Percentiles rank a stretch among this genome's conserved stretches.
Evolutionary conservation across 352 stramenopile species (phyloP).

Genomic region (Globisporangium radiosum): DNA sequence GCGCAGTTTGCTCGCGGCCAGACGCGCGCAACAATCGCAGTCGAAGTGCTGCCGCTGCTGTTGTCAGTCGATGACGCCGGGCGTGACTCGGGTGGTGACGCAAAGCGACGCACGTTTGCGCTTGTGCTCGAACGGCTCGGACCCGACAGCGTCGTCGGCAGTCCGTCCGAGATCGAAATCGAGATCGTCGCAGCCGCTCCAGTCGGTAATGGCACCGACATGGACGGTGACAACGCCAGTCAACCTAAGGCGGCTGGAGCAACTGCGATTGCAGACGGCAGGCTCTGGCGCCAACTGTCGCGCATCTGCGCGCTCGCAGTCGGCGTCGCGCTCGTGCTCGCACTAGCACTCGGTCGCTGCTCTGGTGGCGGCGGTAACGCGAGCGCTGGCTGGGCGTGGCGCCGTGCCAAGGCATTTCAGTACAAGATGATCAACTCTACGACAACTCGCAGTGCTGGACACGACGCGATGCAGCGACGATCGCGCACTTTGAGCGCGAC

Average conservation of each 20-base stretch:
- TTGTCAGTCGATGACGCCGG: no score
- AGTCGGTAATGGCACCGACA: not conserved
- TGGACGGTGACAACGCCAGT: no score
- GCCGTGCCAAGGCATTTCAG: slow-evolving; percentile 30
- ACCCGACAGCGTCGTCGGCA: not conserved
- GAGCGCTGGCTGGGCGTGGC: slow-evolving; percentile 5
- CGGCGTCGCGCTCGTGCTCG: slow-evolving; percentile 7
- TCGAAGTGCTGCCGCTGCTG: slow-evolving; percentile 15
- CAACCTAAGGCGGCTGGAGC: not conserved
- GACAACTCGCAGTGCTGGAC: no score
- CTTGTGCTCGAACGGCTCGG: slow-evolving; percentile 4
- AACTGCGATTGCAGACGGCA: slow-evolving; percentile 10
- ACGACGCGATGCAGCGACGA: no score
- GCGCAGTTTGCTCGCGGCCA: slow-evolving; percentile 19
- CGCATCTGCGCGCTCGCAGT: slow-evolving; percentile 8
- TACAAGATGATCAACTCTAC: slow-evolving; percentile 27
- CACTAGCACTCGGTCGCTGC: slow-evolving; percentile 14
- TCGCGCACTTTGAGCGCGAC: no score
- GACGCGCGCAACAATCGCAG: slow-evolving; percentile 15
- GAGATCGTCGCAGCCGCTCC: slow-evolving; percentile 3
- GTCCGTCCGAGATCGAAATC: slow-evolving; percentile 5
- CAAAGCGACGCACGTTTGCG: slow-evolving; percentile 2
- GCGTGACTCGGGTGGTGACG: not conserved
- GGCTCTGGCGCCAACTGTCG: slow-evolving; percentile 25
- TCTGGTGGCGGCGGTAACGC: slow-evolving; percentile 1